Evolutionary conservation across 2,329 filamentous ascomycete species (phyloP), one percentile per base, ranked within the genome.

Genomic region (Fusarium nygamai): DNA sequence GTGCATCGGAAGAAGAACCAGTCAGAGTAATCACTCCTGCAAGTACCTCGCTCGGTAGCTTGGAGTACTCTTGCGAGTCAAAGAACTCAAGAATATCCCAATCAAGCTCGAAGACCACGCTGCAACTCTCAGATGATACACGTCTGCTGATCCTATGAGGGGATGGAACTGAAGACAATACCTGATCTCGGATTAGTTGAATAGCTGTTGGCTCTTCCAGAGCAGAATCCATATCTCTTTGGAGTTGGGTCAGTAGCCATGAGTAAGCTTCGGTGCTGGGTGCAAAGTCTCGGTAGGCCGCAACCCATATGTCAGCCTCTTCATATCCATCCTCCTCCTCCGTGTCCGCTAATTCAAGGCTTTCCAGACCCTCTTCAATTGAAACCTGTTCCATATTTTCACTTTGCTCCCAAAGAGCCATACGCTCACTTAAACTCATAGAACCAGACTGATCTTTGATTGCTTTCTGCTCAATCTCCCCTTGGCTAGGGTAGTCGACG

Each of bases 321-420:
- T 27, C 27, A 16, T 22, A 20, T 4, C 11, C 10, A 24, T 29
- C 27, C 19, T 29, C 44, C 27, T 29, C 44, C 19, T 29, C 44
- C 27, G 12, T 1, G 1, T 47, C 44, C 12, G 1, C 5, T 29
- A 29, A 14, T 13, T 47, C 27, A 16, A 29, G 19, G 19, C 13
- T 22, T 2, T 47, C 19, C 17, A 29, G 12, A 8, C 6, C 24
- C 6, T 29, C 44, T 29, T 11, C 13, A 10, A 29, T 10, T 16
- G 6, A 29, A 0, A 8, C 0, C 8, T 9, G 27, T 12, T 29
- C 19, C 8, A 9, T 7, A 10, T 29, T 12, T 22, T 47, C 44
- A 11, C 9, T 47, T 29, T 47, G 20, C 2, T 47, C 44, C 50
- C 33, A 36, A 11, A 53, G 50, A 22, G 24, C 33, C 50, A 47